Base-by-base conservation (phyloP, 2,329 filamentous ascomycete species). In the Karstenula rhodostoma region DNA sequence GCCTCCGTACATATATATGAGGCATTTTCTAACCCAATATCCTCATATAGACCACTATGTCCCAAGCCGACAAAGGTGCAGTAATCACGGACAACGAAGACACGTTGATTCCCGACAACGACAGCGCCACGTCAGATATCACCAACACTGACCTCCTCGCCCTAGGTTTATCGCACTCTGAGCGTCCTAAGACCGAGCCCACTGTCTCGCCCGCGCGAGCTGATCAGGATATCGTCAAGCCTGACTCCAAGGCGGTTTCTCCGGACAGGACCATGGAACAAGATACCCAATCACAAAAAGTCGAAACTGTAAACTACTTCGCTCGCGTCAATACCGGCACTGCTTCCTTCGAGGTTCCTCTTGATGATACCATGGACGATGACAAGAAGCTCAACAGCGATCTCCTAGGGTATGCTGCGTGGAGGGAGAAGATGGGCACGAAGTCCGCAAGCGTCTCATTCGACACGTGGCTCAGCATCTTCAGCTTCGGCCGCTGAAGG, bases 381-480 rank as follows among this genome's bases (percentile, higher is more conserved):
- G 40, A 55, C 42, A 43, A 55, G 19, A 35, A 35, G n/a, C 52
- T 55, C 4, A 27, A n/a, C 3, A 46, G 27, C 27, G 8, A 29
- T 4, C 27, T 55, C n/a, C 29, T 46, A 4, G 32, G 23, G 3
- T 55, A 55, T 22, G 52, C 29, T 13, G n/a, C 52, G 8, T 55
- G 52, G 52, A 55, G 19, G 40, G 29, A 55, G 52, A n/a, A 47
- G 27, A 23, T 32, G 17, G 51, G 51, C 42, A 42, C 25, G 7
- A 55, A 27, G 10, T 17, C 42, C 0, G 29, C 46, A 10, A 40
- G 10, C 22, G 15, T 55, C 52, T 29, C 42, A 4, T 55, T 55
- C 42, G 52, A 47, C 15, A 55, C 29, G 17, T 55, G 52, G 52
- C 17, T 42, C 25, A 55, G 42, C 42, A 55, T 55, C 12, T 46